phyloP scores from a whole-genome alignment of 78 protist species.

The Goniomonas avonlea region DNA sequence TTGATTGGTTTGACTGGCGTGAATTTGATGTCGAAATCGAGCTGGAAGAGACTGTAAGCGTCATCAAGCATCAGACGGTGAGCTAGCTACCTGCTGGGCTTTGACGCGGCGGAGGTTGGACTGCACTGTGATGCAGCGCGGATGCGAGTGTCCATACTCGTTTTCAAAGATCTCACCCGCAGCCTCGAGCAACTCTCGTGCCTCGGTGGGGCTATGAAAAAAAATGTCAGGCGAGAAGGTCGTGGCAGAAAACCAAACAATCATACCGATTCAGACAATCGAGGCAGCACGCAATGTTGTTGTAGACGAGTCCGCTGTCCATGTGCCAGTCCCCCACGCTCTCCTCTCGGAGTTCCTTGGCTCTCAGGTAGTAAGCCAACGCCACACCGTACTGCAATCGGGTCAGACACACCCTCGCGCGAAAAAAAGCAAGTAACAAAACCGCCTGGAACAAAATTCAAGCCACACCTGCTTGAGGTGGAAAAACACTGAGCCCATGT shows the following conservation, averaged over 20 bases:
- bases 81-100: too few relatives aligned
- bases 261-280: neutral
- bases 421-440: too few relatives aligned
- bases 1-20: too few relatives aligned
- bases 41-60: too few relatives aligned
- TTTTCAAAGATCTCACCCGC: neutral
- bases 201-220: neutral
- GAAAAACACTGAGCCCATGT: too few relatives aligned
- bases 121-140: neutral
- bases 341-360: neutral
- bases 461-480: too few relatives aligned
- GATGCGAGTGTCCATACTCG: constrained; percentile 4
- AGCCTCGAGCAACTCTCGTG: neutral
- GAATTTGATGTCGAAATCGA: too few relatives aligned
- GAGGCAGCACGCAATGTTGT: constrained; percentile 7
- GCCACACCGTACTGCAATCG: neutral
- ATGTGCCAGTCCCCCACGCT: constrained; percentile 14
- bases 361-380: neutral
- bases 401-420: too few relatives aligned
- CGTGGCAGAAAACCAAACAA: neutral
- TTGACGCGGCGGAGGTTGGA: constrained; percentile 7
- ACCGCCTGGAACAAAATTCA: too few relatives aligned
- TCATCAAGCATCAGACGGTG: too few relatives aligned
- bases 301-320: constrained; percentile 24
- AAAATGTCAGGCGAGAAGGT: neutral